Evolutionary conservation across 768 basidiomycete species (phyloP), one percentile per base, ranked within the genome.

Genomic region (Harrya chromipes): DNA sequence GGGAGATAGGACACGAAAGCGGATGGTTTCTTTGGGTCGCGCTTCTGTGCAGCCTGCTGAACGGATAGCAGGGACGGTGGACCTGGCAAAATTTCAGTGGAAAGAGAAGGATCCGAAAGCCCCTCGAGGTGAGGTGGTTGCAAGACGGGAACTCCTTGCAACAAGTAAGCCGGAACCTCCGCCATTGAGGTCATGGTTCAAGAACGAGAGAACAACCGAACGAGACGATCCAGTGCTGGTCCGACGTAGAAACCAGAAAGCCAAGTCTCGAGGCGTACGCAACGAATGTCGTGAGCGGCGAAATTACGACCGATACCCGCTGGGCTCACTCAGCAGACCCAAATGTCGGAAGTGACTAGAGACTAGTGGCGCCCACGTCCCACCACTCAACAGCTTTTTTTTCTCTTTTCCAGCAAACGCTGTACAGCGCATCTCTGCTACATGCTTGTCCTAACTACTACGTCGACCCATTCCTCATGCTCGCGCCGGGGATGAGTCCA

Each of bases 11-110:
- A 90, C 70, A 82, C 75, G 51, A 77, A 70, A 56, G 78, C 72
- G 56, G 78, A 69, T 44, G 85, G 81, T 72, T 91, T 90, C 75
- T 79, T 88, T 62, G 83, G 83, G 74, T 92, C 89, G 65, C 86
- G 83, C 73, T 85, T 87, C 64, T 82, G 76, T 47, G 79, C 74
- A 61, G 79, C 72, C 71, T 87, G 86, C 70, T 84, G 85, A 50
- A 83, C 72, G 60, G 85, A 82, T 56, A 77, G 73, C 54, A 90
- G 69, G 56, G 89, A 81, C 45, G 90, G 90, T 52, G 90, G 90
- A 21, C 89, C 90, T 63, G 90, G 90, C 61, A 93, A 79, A 73
- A 93, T 86, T 78, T 92, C 90, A 52, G 90, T 93, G 54, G 91
- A 90, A 61, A 91, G 78, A 56, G 80, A 76, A 48, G 85, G 72